Percentiles rank a stretch among this genome's conserved stretches.
phyloP scores from a whole-genome alignment of 495 filamentous ascomycete species.

The Aspergillus heteromorphus region DNA sequence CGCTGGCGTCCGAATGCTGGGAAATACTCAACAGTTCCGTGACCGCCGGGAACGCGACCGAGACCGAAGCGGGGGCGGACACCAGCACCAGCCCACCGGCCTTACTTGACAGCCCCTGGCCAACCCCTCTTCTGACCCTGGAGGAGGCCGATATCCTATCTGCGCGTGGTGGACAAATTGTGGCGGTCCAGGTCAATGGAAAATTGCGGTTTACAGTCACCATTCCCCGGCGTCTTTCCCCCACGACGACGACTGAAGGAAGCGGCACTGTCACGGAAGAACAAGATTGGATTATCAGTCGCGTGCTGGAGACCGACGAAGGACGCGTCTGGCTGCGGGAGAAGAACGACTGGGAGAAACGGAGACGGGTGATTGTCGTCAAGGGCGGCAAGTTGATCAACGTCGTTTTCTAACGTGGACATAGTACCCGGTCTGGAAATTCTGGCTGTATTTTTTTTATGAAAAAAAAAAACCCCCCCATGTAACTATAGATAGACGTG shows the following conservation, averaged over 20 bases:
- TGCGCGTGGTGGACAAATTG: slow-evolving; percentile 37
- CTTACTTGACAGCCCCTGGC: slow-evolving; percentile 52
- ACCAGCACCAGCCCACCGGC: slow-evolving; percentile 6
- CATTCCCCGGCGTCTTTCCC: slow-evolving; percentile 36
- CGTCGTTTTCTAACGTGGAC: slow-evolving; percentile 36
- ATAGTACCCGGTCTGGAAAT: background rate
- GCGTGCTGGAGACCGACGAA: slow-evolving; percentile 41
- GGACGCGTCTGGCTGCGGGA: slow-evolving; percentile 43
- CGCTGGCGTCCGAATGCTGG: slow-evolving; percentile 78
- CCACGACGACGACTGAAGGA: slow-evolving; percentile 11
- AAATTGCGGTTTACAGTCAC: slow-evolving; percentile 61
- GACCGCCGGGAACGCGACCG: background rate
- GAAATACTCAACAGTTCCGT: slow-evolving; percentile 44
- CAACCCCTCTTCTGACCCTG: slow-evolving; percentile 34
- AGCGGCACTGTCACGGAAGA: slow-evolving; percentile 23
- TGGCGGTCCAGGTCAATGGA: slow-evolving; percentile 73
- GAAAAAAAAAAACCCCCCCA: background rate
- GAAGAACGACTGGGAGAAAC: slow-evolving; percentile 44
- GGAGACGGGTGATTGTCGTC: slow-evolving; percentile 40
- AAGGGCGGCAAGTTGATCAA: slow-evolving; percentile 46
- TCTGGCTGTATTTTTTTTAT: background rate
- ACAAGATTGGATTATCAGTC: slow-evolving; percentile 53
- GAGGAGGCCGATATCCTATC: slow-evolving; percentile 46
- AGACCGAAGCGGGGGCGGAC: slow-evolving; percentile 4
- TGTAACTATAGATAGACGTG: slow-evolving; percentile 6